Base-by-base conservation (phyloP, 768 basidiomycete species). In the Leccinum boreale region DNA sequence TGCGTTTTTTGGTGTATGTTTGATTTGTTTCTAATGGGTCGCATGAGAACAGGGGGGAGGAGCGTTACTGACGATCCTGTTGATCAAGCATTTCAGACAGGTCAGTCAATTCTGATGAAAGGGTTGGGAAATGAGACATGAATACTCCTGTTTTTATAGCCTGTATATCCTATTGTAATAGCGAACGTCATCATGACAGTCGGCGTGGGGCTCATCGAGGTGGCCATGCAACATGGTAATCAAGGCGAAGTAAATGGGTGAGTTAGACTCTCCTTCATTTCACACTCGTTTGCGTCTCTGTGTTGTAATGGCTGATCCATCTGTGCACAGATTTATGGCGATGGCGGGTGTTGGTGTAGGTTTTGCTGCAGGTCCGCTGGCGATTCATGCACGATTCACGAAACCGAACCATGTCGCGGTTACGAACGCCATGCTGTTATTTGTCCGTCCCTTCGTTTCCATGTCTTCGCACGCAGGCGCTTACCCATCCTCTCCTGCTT, bases 311-410 rank as follows among this genome's bases (percentile, higher is more conserved):
- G 24, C 31, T 45, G 42, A 47, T 7, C 17, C 44, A 7, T 4
- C 31, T 17, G 7, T 5, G 8, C 14, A 28, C 42, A 79, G 77
- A 10, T 80, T 79, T 62, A 73, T 83, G 73, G 74, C 65, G 3
- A 68, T 82, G 72, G 63, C 72, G 0, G 81, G 82, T 33, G 70
- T 73, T 1, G 80, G 77, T 10, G 72, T 79, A 6, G 80, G 81
- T 19, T 29, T 82, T 50, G 66, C 58, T 3, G 70, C 76, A 15
- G 75, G 73, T 7, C 73, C 81, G 2, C 54, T 76, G 14, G 70
- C 57, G n/a, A 59, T 79, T 19, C 81, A 82, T 4, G 80, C 75
- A 1, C 75, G 80, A 2, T 80, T 81, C 64, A 72, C 70, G 12
- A 77, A 76, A 58, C 75, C 78, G 21, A 66, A 74, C 24, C 75